A percentile compares a stretch with the other conserved stretches of the same genome.
phyloP scores from a whole-genome alignment of 2,329 filamentous ascomycete genomes.

The Nemania sp. region DNA sequence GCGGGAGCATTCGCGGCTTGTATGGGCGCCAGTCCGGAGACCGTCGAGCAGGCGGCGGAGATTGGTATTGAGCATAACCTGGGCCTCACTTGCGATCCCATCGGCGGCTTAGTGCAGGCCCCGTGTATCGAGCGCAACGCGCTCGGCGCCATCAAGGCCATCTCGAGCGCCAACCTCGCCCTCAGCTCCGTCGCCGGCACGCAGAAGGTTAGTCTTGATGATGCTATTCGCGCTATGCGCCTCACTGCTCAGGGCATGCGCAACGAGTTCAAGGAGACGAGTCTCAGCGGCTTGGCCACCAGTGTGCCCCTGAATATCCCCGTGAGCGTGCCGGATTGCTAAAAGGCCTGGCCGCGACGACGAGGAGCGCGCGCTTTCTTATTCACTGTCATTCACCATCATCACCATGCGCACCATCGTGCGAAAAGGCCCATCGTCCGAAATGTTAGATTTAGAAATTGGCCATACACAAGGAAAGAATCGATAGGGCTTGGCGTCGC shows the following conservation, averaged over 20 bases:
- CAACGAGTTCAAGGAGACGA: slow-evolving; percentile 58
- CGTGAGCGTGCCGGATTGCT: slow-evolving; percentile 57
- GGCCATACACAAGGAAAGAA: not conserved
- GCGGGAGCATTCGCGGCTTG: slow-evolving; percentile 55
- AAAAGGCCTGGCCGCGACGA: slow-evolving; percentile 14
- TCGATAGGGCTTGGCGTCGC: slow-evolving; percentile 9
- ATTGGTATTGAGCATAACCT: slow-evolving; percentile 58
- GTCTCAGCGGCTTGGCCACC: slow-evolving; percentile 53
- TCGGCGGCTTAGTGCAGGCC: slow-evolving; percentile 54
- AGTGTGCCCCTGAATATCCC: slow-evolving; percentile 55
- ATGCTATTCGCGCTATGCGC: slow-evolving; percentile 55
- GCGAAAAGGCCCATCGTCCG: no score
- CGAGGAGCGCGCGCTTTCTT: no score
- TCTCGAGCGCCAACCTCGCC: slow-evolving; percentile 54
- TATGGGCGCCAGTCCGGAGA: slow-evolving; percentile 55
- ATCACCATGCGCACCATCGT: no score
- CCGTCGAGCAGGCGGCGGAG: slow-evolving; percentile 55
- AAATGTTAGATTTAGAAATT: not conserved
- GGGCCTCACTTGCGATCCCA: slow-evolving; percentile 54
- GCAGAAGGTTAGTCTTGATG: slow-evolving; percentile 53
- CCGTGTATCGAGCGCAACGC: slow-evolving; percentile 57
- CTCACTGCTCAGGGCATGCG: slow-evolving; percentile 55
- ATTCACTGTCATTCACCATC: no score
- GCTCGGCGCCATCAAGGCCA: slow-evolving; percentile 54
- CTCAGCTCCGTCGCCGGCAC: slow-evolving; percentile 49